phyloP scores from a whole-genome alignment of 495 filamentous ascomycete genomes.

The Corynascus novoguineensis region DNA sequence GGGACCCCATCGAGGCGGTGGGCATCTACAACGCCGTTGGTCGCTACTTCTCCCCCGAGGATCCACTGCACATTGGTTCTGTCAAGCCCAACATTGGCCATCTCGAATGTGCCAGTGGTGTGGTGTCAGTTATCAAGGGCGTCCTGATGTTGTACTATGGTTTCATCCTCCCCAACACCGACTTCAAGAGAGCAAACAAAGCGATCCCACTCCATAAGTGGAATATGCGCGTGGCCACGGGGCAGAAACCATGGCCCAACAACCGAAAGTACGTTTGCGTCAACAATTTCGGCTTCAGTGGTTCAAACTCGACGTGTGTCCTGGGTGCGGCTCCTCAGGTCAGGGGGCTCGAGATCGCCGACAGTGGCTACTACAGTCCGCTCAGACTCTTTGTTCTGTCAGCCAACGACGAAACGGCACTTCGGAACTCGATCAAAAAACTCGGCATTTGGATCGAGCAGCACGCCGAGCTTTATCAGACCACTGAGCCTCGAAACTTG shows the following conservation, averaged over 20 bases:
- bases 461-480: conserved; percentile 48
- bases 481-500: conserved; percentile 38
- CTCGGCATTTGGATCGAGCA: conserved; percentile 48
- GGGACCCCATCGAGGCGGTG: conserved; percentile 56
- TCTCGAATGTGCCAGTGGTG: conserved; percentile 51
- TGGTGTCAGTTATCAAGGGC: conserved; percentile 55
- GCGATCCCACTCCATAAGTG: conserved; percentile 45
- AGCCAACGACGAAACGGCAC: conserved; percentile 43
- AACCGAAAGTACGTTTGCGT: conserved; percentile 39
- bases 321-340: conserved; percentile 31
- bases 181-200: conserved; percentile 43
- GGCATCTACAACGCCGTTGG: conserved; percentile 49
- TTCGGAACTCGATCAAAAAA: conserved; percentile 35
- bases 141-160: conserved; percentile 55
- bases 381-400: conserved; percentile 44
- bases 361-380: conserved; percentile 29
- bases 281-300: conserved; percentile 48
- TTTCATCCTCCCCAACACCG: conserved; percentile 46
- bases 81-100: conserved; percentile 59
- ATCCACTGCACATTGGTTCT: conserved; percentile 51
- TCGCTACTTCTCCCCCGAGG: conserved; percentile 28
- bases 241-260: conserved; percentile 32
- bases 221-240: conserved; percentile 29
- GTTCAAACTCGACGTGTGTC: conserved; percentile 40
- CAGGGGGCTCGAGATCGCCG: conserved; percentile 32